phyloP scores from a whole-genome alignment of 164 flowering plant species.

The Magnolia officinalis region DNA sequence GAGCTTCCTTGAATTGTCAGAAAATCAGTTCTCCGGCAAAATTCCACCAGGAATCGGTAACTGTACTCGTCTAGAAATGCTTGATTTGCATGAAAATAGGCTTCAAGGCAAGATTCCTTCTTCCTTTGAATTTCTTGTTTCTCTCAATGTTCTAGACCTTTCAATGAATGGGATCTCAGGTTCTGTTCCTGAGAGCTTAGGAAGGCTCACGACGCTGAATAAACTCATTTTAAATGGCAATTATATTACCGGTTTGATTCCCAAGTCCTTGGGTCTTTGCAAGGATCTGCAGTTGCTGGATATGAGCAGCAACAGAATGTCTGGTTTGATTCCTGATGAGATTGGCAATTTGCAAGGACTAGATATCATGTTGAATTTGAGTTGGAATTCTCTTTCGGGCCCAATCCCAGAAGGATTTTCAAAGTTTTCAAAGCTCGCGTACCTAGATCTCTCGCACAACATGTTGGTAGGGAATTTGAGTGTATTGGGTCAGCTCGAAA shows the following conservation, averaged over 20 bases:
- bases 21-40: conserved; percentile 39
- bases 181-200: conserved; percentile 39
- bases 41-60: conserved; percentile 49
- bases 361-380: conserved; percentile 54
- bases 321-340: conserved; percentile 47
- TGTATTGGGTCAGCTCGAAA: conserved; percentile 42
- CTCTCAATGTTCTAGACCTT: conserved; percentile 50
- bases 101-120: conserved; percentile 47
- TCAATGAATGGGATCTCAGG: conserved; percentile 48
- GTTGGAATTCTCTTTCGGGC: conserved; percentile 48
- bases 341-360: conserved; percentile 42
- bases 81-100: conserved; percentile 46
- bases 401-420: conserved; percentile 43
- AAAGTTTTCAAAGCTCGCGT: conserved; percentile 48
- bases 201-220: conserved; percentile 43
- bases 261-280: conserved; percentile 46
- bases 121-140: conserved; percentile 30
- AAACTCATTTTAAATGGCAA: conserved; percentile 47
- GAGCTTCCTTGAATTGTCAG: conserved; percentile 56
- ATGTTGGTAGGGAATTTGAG: conserved; percentile 38
- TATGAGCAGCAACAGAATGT: conserved; percentile 44
- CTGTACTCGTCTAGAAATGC: conserved; percentile 50
- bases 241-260: conserved; percentile 41
- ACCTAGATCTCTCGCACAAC: conserved; percentile 57
- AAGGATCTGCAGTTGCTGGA: conserved; percentile 52